These are phyloP conservation scores for Blastobotrys chiropterorum DNA, from an alignment of 805 yeast genomes.

Conservation along the genomic window DNA sequence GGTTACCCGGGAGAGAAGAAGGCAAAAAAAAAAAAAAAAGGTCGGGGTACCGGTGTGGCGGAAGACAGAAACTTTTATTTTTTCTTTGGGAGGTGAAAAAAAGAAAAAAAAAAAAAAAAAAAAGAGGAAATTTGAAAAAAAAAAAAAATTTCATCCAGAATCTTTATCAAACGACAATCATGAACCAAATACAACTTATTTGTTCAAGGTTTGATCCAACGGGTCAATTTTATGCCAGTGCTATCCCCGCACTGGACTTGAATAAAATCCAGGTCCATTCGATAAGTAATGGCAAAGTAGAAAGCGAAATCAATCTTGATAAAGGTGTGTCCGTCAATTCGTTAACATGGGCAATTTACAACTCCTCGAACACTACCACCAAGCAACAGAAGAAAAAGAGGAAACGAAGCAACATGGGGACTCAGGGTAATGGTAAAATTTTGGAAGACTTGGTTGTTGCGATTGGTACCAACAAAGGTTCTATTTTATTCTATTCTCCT, in stretches of 20 bases:
- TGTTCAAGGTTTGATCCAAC: conserved; percentile 49
- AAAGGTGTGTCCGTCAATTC: conserved; percentile 45
- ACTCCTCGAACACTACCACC: conserved; percentile 4
- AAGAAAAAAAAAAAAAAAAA: conserved; percentile 5
- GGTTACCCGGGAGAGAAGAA: neutral
- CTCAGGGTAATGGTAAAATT: conserved; percentile 7
- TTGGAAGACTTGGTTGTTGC: conserved; percentile 45
- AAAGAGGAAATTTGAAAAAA: neutral
- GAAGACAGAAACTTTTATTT: neutral
- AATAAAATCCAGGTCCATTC: conserved; percentile 65
- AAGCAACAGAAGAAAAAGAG: conserved; percentile 24
- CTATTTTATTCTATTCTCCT: conserved; percentile 62
- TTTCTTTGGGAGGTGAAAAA: too few relatives aligned
- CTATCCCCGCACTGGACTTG: conserved; percentile 59
- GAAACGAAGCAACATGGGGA: conserved; percentile 24
- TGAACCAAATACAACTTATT: conserved; percentile 12
- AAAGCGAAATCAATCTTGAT: conserved; percentile 47
- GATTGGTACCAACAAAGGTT: conserved; percentile 61
- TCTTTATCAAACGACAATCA: neutral
- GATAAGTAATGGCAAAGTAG: conserved; percentile 35
- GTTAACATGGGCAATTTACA: conserved; percentile 45
- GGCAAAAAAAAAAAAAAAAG: neutral
- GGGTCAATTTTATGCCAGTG: conserved; percentile 59
- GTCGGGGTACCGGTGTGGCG: neutral
- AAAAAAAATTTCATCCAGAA: neutral